These are phyloP conservation scores for Flaveria brownii DNA, from an alignment of 129 eudicot species.

Conservation along the genomic window DNA sequence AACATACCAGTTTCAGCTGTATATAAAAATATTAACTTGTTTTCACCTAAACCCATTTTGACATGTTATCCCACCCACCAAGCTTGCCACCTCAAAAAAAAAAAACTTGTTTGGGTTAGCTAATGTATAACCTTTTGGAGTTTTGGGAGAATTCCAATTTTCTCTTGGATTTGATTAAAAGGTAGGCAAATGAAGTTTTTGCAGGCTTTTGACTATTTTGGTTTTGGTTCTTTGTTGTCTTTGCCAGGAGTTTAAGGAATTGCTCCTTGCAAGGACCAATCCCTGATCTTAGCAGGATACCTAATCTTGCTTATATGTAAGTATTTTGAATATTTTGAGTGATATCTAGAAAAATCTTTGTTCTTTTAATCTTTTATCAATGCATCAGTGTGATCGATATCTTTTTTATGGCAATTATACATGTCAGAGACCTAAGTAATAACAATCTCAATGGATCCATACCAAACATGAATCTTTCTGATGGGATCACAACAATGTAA, in stretches of 20 bases:
- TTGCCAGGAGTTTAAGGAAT: slow-evolving; percentile 88
- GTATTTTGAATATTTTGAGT: slow-evolving; percentile 27
- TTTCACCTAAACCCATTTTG: not conserved
- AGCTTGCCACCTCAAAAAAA: not conserved
- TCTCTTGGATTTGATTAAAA: not conserved
- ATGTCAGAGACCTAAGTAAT: slow-evolving; percentile 63
- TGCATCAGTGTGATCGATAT: slow-evolving; percentile 10
- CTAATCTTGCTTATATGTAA: slow-evolving; percentile 68
- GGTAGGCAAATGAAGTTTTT: not conserved
- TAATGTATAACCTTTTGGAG: not conserved
- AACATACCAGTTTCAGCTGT: not conserved
- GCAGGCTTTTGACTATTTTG: not conserved
- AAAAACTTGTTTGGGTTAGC: not conserved
- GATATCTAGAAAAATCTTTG: not conserved
- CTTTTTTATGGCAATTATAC: slow-evolving; percentile 21
- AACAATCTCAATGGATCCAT: slow-evolving; percentile 69
- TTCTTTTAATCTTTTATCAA: not conserved
- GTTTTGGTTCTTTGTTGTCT: slow-evolving; percentile 26
- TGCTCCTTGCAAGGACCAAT: slow-evolving; percentile 76
- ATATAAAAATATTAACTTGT: not conserved
- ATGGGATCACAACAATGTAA: slow-evolving; percentile 73
- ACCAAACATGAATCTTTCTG: slow-evolving; percentile 55
- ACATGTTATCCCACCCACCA: not conserved
- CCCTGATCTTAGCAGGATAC: slow-evolving; percentile 74
- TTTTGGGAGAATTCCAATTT: not conserved